Base-by-base conservation (phyloP, 352 stramenopile species). In the Vaucheria bursata region DNA sequence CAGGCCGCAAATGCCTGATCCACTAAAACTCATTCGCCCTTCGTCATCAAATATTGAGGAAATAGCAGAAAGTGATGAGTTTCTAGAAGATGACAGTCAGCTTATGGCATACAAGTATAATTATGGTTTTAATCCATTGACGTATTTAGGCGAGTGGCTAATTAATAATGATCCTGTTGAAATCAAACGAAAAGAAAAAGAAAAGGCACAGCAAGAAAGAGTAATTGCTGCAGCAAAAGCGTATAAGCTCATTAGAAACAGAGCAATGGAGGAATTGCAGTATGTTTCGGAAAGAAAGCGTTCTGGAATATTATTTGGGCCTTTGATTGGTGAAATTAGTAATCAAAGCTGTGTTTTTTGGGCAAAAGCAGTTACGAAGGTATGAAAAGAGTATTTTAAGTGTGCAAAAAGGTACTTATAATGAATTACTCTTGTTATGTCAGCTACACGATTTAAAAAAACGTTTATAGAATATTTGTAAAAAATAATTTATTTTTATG, bases 21-120 rank as follows among this genome's bases (percentile, higher is more conserved):
- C 45, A 25, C 45, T 12, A 12, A 59, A 59, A 25, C 12, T 59
- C 12, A 12, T 59, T 59, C 12, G 25, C 12, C 45, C 45, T 59
- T 12, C 12, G 12, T 25, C 45, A 18, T 12, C 12, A 59, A 25
- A 59, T 59, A 25, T 59, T 25, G 45, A 59, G 12, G 12, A 18
- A 25, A 12, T 18, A 59, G 45, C 25, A 25, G 25, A 12, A 25
- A 25, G 25, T 25, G 45, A 59, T 25, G 45, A 59, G 12, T 18
- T 18, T 59, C 12, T 12, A 12, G 45, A 59, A 18, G 45, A 59
- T 25, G 45, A 59, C 45, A 59, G 25, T 25, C 12, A 12, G 45
- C 45, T 59, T 25, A 59, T 59, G 45, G 45, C 45, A 18, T 59
- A 59, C 45, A 59, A 59, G 45, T 59, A 59, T 59, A 25, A 59